phyloP scores from a whole-genome alignment of 169 alveolate genomes.

The Fabrea salina region DNA sequence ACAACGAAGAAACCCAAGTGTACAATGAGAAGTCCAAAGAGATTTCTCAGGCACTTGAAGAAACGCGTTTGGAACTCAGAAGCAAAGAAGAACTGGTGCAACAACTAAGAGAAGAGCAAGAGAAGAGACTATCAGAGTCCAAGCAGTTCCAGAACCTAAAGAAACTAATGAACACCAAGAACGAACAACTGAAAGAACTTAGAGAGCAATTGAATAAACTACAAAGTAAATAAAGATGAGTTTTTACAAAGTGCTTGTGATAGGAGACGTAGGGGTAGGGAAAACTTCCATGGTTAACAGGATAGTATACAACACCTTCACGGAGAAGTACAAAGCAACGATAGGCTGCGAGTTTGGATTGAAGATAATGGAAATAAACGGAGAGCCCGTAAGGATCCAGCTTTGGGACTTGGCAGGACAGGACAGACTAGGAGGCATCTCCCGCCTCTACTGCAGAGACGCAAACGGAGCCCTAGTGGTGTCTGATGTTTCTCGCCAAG shows the following conservation, averaged over 20 bases:
- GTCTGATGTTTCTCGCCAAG: conserved; percentile 59
- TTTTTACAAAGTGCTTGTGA: conserved; percentile 51
- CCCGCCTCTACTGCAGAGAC: conserved; percentile 66
- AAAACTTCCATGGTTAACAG: conserved; percentile 66
- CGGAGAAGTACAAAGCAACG: conserved; percentile 58
- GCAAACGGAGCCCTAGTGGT: conserved; percentile 72
- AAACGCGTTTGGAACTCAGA: conserved; percentile 4
- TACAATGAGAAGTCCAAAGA: too few species aligned
- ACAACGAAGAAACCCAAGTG: neutral
- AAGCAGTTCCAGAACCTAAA: conserved; percentile 27
- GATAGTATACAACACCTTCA: conserved; percentile 54
- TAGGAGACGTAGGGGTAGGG: conserved; percentile 64
- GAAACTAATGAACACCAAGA: neutral
- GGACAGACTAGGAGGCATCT: conserved; percentile 61
- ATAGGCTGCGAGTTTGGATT: conserved; percentile 69
- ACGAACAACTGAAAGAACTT: conserved; percentile 22
- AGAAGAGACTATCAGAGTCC: conserved; percentile 26
- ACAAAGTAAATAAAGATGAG: conserved; percentile 28
- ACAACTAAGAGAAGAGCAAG: conserved; percentile 15
- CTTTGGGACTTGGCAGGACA: conserved; percentile 76
- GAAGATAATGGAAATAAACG: conserved; percentile 61
- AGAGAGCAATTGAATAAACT: conserved; percentile 35
- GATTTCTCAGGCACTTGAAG: conserved; percentile 6
- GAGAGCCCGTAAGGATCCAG: conserved; percentile 47
- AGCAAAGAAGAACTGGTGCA: conserved; percentile 27